Percentiles rank a stretch among this genome's conserved stretches.
phyloP scores from a whole-genome alignment of 352 stramenopile species.

The Phytophthora sp. region DNA sequence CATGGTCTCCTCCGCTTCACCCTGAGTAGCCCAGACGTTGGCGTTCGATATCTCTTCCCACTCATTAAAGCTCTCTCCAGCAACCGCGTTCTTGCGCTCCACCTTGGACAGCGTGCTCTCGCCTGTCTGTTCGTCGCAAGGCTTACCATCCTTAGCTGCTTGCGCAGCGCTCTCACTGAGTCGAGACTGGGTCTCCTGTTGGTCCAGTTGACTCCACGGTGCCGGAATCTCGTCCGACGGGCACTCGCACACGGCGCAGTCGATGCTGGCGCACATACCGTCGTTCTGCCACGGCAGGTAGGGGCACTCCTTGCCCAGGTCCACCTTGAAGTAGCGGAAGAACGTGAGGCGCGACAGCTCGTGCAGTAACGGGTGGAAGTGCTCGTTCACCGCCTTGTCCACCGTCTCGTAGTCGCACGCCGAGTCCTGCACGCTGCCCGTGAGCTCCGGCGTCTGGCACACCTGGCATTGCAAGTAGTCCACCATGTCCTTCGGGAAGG shows the following conservation, averaged over 20 bases:
- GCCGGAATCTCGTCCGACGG: slow-evolving; percentile 84
- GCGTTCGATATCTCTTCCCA: slow-evolving; percentile 69
- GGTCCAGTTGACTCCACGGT: slow-evolving; percentile 78
- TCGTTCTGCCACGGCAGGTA: slow-evolving; percentile 89
- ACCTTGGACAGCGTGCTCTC: slow-evolving; percentile 80
- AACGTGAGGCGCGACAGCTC: slow-evolving; percentile 86
- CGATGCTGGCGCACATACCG: slow-evolving; percentile 88
- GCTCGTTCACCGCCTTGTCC: slow-evolving; percentile 77
- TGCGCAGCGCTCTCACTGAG: not conserved
- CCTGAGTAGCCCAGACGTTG: slow-evolving; percentile 70
- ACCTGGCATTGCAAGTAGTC: slow-evolving; percentile 83
- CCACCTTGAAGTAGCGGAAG: slow-evolving; percentile 95
- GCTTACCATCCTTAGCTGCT: slow-evolving; percentile 41
- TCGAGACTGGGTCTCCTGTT: slow-evolving; percentile 33
- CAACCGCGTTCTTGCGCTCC: slow-evolving; percentile 74
- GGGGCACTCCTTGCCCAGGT: slow-evolving; percentile 89
- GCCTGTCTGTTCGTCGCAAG: slow-evolving; percentile 73
- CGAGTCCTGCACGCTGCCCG: slow-evolving; percentile 82
- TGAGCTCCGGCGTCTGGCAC: slow-evolving; percentile 82
- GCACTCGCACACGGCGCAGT: slow-evolving; percentile 92
- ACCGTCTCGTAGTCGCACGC: slow-evolving; percentile 88
- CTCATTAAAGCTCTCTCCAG: slow-evolving; percentile 57
- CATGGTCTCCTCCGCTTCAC: slow-evolving; percentile 67
- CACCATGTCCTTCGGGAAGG: slow-evolving; percentile 73
- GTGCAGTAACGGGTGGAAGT: slow-evolving; percentile 83